Evolutionary conservation across 805 yeast genomes (phyloP), one percentile per base, ranked within the genome.

Genomic region (Candida ovalis): DNA sequence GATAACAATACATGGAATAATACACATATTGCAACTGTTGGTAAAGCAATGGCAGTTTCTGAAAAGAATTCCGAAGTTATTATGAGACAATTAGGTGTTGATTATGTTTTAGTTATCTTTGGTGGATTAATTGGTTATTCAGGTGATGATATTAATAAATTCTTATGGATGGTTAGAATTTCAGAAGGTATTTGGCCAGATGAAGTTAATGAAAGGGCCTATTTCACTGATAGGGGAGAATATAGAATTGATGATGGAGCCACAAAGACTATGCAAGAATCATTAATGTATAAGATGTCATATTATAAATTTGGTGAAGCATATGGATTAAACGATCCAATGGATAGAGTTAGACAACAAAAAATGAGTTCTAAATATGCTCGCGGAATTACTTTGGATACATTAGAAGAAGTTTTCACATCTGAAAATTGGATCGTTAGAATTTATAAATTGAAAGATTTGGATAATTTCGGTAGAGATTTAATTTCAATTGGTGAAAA

Each of bases 161-260:
- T 90, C 71, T 70, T 94, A 63, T 95, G 99, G 99, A 94, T 94
- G 99, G 90, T 94, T 25, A 81, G 99, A 68, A 94, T 94, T 57
- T 80, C 97, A n/a, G 96, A 94, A 70, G 99, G 99, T 46, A 88
- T 94, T 51, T 94, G 99, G 99, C 99, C 99, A 1, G 97, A 94
- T n/a, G 98, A 94, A 64, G 83, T 94, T 50, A 78, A 75, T 56
- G 99, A 94, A 71, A 75, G 94, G 54, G 78, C 82, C 55, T 94
- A 73, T 71, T 94, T 91, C 77, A 86, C 91, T 21, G 80, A 80
- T 4, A 71, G 80, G 47, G 97, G 98, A 52, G 97, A 90, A 67
- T 94, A 89, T 67, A 82, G 82, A 60, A 85, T 94, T 46, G 98
- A 94, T 66, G 81, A 77, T 48, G 71, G 71, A 30, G 98, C 98